Conservation (phyloP, 148 eudicot species). For the Rhododendron molle region DNA sequence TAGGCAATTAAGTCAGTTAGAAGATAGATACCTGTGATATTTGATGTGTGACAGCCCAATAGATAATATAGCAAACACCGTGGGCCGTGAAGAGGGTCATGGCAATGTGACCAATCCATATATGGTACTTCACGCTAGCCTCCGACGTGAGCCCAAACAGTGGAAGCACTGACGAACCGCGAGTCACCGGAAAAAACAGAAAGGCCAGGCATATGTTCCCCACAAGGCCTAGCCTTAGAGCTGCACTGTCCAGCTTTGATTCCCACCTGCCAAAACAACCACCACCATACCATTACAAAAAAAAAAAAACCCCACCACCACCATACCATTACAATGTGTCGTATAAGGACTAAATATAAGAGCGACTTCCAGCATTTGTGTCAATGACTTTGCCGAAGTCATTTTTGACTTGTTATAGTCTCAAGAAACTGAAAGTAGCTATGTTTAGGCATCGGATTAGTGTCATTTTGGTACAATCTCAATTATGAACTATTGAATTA, state of each 20-base stretch:
- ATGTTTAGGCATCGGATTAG: too few species aligned
- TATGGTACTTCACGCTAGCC: slow-evolving; percentile 75
- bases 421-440: background rate
- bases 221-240: slow-evolving; percentile 45
- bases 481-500: background rate
- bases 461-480: background rate
- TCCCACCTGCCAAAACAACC: slow-evolving; percentile 47
- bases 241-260: slow-evolving; percentile 52
- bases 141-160: slow-evolving; percentile 80
- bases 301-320: background rate
- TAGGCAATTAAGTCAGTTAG: background rate
- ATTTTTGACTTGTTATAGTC: background rate
- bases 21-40: slow-evolving; percentile 39
- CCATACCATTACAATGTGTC: background rate
- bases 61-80: slow-evolving; percentile 50
- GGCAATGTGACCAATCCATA: slow-evolving; percentile 66
- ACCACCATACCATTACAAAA: background rate
- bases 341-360: background rate
- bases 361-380: background rate
- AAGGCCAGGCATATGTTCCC: slow-evolving; percentile 66
- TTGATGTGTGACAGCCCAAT: slow-evolving; percentile 48
- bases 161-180: slow-evolving; percentile 64
- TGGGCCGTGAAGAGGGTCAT: slow-evolving; percentile 73
- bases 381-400: background rate
- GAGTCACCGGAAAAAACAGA: slow-evolving; percentile 74